Evolutionary conservation across 495 filamentous ascomycete genomes (phyloP), one percentile per base, ranked within the genome.

Genomic region (Rhizodiscina lignyota): DNA sequence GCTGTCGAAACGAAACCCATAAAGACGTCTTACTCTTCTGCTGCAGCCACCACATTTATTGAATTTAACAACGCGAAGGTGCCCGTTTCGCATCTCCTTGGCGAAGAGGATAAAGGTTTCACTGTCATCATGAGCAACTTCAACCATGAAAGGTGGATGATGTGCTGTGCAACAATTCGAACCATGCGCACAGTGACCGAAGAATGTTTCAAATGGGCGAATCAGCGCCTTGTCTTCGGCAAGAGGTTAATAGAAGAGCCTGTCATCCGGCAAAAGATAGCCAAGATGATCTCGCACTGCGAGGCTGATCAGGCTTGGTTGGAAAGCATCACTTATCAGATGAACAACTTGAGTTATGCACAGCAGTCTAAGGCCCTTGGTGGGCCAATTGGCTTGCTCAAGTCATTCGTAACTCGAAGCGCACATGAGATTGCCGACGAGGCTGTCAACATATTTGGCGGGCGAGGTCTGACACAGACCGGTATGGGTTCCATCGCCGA

Each of bases 11-110:
- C 77, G 2, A 76, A 70, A 52, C 60, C 74, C 39, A 89, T 92
- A 60, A 89, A 87, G 64, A 92, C 82, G 0, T 74, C 71, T 1
- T 92, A 92, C 58, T 86, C 80, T 2, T 68, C 81, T 12, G 50
- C 81, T 1, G 83, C 81, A 15, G 83, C 69, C 1, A 92, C 83
- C 2, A 68, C 83, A 4, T 89, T 72, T 53, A 68, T 92, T 45
- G 75, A 83, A 36, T 89, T 80, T 52, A 77, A 85, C 56, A 83
- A 85, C 46, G 81, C 84, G 54, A 83, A 84, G 61, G 83, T 89
- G 5, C 83, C 83, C 2, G 72, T 70, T 12, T 66, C 74, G 50
- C 76, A 89, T 57, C 66, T 89, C 10, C 67, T 92, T 5, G 83
- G 83, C 38, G 64, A 79, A 52, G 83, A 89, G 49, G 69, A 89